Percentiles rank a stretch among this genome's conserved stretches.
phyloP scores from a whole-genome alignment of 805 yeast species.

The Brettanomyces naardenensis region DNA sequence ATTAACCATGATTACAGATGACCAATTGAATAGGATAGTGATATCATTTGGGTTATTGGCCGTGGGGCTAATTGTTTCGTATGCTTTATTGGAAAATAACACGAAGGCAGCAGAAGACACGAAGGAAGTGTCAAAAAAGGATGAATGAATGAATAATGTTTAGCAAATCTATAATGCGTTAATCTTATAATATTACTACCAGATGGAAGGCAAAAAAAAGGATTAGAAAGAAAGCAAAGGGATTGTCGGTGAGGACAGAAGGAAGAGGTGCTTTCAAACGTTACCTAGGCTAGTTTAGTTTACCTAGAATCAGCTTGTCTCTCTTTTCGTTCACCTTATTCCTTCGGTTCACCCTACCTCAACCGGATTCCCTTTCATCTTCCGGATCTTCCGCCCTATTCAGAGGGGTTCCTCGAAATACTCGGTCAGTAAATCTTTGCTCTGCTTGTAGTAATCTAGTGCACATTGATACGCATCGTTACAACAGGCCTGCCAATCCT shows the following conservation, averaged over 20 bases:
- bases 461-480: conserved; percentile 47
- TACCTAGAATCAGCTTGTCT: neutral
- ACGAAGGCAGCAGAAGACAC: conserved; percentile 5
- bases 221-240: neutral
- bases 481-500: conserved; percentile 33
- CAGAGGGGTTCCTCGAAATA: conserved; percentile 32
- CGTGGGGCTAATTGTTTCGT: conserved; percentile 61
- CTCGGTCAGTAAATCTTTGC: conserved; percentile 42
- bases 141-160: neutral
- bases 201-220: neutral
- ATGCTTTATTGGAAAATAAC: conserved; percentile 38
- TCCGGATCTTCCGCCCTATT: no score
- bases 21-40: conserved; percentile 67
- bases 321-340: no score
- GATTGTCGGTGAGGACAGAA: no score
- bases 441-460: conserved; percentile 39
- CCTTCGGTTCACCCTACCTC: no score
- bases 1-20: conserved; percentile 73
- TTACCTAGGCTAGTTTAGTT: no score
- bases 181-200: neutral
- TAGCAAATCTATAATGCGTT: neutral
- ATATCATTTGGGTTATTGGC: conserved; percentile 67
- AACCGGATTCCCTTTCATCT: no score
- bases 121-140: neutral
- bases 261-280: no score